Conservation (phyloP, 1,139 yeast genomes). For the Candida glucosophila region DNA sequence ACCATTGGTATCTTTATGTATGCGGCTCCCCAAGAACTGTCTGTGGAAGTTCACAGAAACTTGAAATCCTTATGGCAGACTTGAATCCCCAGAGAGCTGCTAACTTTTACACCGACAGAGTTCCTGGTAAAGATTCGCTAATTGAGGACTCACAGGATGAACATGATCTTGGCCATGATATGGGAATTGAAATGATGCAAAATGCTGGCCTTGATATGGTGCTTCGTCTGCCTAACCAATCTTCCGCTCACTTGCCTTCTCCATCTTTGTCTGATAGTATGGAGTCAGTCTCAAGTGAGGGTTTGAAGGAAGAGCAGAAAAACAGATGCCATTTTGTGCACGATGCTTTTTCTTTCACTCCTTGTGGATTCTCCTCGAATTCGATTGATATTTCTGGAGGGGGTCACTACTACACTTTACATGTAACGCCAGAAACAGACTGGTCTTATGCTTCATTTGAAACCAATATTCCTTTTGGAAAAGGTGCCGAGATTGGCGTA, state of each 20-base stretch:
- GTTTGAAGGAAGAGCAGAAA: slow-evolving; percentile 4
- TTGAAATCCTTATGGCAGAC: slow-evolving; percentile 90
- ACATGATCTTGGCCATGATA: slow-evolving; percentile 69
- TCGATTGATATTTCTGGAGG: slow-evolving; percentile 50
- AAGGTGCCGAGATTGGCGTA: slow-evolving; percentile 29
- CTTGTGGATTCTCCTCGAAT: slow-evolving; percentile 93
- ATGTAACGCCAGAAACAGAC: slow-evolving; percentile 87
- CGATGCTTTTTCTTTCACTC: slow-evolving; percentile 90
- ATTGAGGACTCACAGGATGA: slow-evolving; percentile 37
- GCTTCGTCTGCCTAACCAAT: slow-evolving; percentile 31
- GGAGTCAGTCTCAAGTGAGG: slow-evolving; percentile 35
- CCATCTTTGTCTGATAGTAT: slow-evolving; percentile 32
- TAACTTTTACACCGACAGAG: slow-evolving; percentile 53
- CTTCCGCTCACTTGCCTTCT: slow-evolving; percentile 23
- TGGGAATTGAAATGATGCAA: slow-evolving; percentile 62
- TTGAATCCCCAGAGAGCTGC: slow-evolving; percentile 51
- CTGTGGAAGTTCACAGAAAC: slow-evolving; percentile 27
- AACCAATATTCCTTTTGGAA: slow-evolving; percentile 59
- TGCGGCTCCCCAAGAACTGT: slow-evolving; percentile 29
- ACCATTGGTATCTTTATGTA: slow-evolving; percentile 87
- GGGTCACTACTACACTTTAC: slow-evolving; percentile 77
- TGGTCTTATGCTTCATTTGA: slow-evolving; percentile 97
- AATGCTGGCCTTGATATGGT: slow-evolving; percentile 47
- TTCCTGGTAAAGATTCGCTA: slow-evolving; percentile 38
- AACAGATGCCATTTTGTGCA: slow-evolving; percentile 36